Conservation (phyloP, 768 basidiomycete species). For the Pulveroboletus frians region DNA sequence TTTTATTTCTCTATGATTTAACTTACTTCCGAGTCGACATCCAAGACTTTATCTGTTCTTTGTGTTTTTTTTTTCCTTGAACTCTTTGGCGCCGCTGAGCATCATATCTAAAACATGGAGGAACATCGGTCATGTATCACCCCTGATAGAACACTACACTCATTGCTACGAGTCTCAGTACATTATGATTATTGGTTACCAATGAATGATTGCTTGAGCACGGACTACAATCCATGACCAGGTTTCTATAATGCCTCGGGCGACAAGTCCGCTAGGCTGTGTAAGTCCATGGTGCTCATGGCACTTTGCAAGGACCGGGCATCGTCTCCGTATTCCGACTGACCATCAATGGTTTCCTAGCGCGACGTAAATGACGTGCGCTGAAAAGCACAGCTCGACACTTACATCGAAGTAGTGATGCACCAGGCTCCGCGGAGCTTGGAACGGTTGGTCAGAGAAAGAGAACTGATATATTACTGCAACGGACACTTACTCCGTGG, state of each 20-base stretch:
- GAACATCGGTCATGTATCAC: conserved; percentile 34
- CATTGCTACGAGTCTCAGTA: conserved; percentile 31
- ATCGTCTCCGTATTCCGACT: conserved; percentile 75
- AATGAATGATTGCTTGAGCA: not conserved
- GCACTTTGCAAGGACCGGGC: conserved; percentile 55
- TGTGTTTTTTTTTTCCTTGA: conserved; percentile 12
- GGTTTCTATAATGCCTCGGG: conserved; percentile 56
- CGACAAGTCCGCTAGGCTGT: conserved; percentile 63
- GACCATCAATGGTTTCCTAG: conserved; percentile 70
- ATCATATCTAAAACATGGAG: conserved; percentile 31
- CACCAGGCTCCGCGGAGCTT: conserved; percentile 83
- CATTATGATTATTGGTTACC: conserved; percentile 23
- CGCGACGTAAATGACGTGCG: not conserved
- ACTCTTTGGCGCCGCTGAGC: conserved; percentile 16
- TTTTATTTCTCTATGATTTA: conserved; percentile 12
- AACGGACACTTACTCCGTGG: conserved; percentile 68
- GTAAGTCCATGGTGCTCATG: conserved; percentile 50
- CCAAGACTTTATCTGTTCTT: conserved; percentile 3
- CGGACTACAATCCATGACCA: not conserved
- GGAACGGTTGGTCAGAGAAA: conserved; percentile 4
- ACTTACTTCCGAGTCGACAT: conserved; percentile 11
- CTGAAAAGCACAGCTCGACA: conserved; percentile 2
- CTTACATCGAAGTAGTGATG: conserved; percentile 92
- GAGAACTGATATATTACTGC: not conserved
- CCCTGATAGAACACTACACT: conserved; percentile 33